Evolutionary conservation across 805 yeast species (phyloP).

Genomic region (Lipomyces chichibuensis): DNA sequence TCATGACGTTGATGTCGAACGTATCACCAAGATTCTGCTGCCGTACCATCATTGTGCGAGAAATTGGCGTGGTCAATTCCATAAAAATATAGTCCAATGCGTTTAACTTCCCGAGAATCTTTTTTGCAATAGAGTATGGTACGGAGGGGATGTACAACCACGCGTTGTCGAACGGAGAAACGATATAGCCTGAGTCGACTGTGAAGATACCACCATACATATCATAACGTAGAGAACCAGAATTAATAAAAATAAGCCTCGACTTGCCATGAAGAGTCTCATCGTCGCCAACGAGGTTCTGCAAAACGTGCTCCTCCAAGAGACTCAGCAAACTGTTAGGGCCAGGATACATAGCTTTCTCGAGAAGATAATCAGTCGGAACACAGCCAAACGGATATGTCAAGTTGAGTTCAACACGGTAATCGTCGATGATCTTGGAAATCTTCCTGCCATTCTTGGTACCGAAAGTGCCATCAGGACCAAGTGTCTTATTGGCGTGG

Average conservation of each 20-base stretch:
- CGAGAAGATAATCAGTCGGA: constrained; percentile 66
- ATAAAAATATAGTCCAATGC: constrained; percentile 52
- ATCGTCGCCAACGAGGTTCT: constrained; percentile 43
- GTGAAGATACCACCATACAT: constrained; percentile 83
- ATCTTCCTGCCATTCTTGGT: constrained; percentile 60
- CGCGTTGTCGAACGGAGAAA: constrained; percentile 79
- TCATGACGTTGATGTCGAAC: constrained; percentile 31
- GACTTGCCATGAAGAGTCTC: constrained; percentile 41
- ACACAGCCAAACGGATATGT: constrained; percentile 65
- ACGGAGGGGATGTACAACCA: constrained; percentile 70
- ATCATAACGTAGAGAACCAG: constrained; percentile 89
- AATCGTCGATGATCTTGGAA: constrained; percentile 49
- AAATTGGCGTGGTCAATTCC: constrained; percentile 35
- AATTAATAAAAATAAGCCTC: constrained; percentile 69
- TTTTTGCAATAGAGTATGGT: constrained; percentile 60
- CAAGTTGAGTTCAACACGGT: constrained; percentile 56
- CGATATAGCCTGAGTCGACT: constrained; percentile 73
- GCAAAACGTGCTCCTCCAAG: constrained; percentile 60
- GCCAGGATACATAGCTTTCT: constrained; percentile 65
- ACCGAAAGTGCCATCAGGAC: constrained; percentile 47
- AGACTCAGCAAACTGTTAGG: constrained; percentile 61
- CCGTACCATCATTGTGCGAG: constrained; percentile 33
- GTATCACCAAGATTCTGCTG: constrained; percentile 29
- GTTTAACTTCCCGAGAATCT: constrained; percentile 61
- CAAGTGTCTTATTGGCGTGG: constrained; percentile 53